Evolutionary conservation across 2,329 filamentous ascomycete species (phyloP).

Genomic region (Exserohilum rostratum): DNA sequence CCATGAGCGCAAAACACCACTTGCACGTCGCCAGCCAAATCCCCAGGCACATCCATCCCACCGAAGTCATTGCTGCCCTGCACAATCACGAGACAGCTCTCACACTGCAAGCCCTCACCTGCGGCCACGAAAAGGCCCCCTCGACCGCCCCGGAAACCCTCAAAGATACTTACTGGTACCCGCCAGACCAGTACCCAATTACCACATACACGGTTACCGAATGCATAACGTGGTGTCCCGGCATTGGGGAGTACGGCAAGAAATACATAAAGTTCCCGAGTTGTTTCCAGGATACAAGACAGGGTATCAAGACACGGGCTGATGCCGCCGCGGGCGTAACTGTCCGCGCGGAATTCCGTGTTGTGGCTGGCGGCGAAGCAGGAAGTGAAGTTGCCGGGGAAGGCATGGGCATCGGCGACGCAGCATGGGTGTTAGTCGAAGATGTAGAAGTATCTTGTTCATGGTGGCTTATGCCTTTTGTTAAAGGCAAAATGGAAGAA

Average conservation of each 20-base stretch:
- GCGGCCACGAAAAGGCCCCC: conserved; percentile 34
- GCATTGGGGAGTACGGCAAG: conserved; percentile 38
- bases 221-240: conserved; percentile 36
- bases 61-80: conserved; percentile 37
- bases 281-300: conserved; percentile 42
- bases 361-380: conserved; percentile 30
- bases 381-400: conserved; percentile 40
- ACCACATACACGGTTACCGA: conserved; percentile 41
- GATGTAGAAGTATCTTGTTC: conserved; percentile 43
- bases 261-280: conserved; percentile 41
- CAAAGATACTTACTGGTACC: conserved; percentile 47
- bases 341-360: conserved; percentile 41
- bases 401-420: conserved; percentile 40
- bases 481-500: conserved; percentile 41
- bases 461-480: conserved; percentile 47
- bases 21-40: conserved; percentile 41
- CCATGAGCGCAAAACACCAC: conserved; percentile 39
- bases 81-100: conserved; percentile 45
- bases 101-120: conserved; percentile 42
- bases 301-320: conserved; percentile 42
- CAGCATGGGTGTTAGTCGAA: conserved; percentile 43
- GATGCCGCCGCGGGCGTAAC: conserved; percentile 38
- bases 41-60: conserved; percentile 33
- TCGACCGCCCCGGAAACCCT: conserved; percentile 27
- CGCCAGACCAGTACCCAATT: conserved; percentile 35